These are phyloP conservation scores for Henningerozyma blattae DNA, from an alignment of 805 yeast species.

Conservation along the genomic window DNA sequence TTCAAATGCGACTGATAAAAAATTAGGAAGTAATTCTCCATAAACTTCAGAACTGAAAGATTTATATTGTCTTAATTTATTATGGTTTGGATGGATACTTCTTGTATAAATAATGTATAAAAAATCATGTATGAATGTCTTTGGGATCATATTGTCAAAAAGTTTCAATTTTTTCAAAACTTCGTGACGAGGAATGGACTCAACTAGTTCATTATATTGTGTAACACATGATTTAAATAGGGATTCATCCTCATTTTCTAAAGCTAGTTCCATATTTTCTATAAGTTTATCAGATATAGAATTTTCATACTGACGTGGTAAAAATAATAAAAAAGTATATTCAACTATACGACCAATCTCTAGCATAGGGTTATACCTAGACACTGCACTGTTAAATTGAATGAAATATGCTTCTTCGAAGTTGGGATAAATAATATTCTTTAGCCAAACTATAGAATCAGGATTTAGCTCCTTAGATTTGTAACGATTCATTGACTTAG, in stretches of 20 bases:
- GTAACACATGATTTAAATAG: conserved; percentile 25
- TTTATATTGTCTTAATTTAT: conserved; percentile 53
- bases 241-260: conserved; percentile 18
- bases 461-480: no score
- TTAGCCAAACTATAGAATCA: neutral
- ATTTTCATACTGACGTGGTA: conserved; percentile 11
- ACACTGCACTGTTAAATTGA: conserved; percentile 7
- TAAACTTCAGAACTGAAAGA: conserved; percentile 87
- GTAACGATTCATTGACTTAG: no score
- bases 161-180: conserved; percentile 21
- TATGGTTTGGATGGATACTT: conserved; percentile 63
- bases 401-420: conserved; percentile 17
- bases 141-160: neutral
- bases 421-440: conserved; percentile 2
- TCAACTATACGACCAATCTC: conserved; percentile 24
- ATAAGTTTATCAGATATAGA: conserved; percentile 7
- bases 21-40: conserved; percentile 78
- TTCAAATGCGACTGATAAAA: conserved; percentile 53
- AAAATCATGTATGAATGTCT: conserved; percentile 43
- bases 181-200: conserved; percentile 23
- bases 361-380: conserved; percentile 21
- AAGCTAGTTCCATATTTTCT: conserved; percentile 14
- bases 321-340: conserved; percentile 13
- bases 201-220: conserved; percentile 33
- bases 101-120: conserved; percentile 64